These are phyloP conservation scores for Salvia hispanica DNA, from an alignment of 257 asterid genomes.

Conservation along the genomic window DNA sequence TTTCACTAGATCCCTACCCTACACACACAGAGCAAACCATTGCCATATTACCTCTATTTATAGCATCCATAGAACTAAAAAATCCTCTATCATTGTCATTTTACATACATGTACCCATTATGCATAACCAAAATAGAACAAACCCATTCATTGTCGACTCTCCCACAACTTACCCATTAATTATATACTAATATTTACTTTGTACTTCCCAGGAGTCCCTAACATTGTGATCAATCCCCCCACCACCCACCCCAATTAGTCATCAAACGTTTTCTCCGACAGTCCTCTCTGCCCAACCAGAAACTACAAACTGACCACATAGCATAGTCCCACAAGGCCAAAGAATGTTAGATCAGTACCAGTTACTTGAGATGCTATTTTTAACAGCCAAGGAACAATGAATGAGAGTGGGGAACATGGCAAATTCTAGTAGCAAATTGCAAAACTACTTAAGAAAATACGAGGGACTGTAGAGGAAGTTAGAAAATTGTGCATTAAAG, in stretches of 20 bases:
- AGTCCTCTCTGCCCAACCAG: background rate
- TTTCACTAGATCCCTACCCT: too few relatives aligned
- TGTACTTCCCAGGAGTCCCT: background rate
- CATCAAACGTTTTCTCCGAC: background rate
- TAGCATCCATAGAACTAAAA: conserved; percentile 15
- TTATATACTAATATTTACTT: background rate
- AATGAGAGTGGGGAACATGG: background rate
- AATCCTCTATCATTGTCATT: conserved; percentile 3
- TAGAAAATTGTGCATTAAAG: background rate
- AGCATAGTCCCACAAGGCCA: background rate
- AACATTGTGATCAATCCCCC: background rate
- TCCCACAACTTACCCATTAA: background rate
- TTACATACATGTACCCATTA: background rate
- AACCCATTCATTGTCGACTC: background rate
- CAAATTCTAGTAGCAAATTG: background rate
- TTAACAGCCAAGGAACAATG: background rate
- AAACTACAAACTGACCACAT: background rate
- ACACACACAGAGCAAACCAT: background rate
- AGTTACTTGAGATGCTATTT: background rate
- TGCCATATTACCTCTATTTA: background rate
- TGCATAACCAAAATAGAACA: background rate
- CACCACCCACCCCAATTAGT: background rate
- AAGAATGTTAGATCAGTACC: background rate
- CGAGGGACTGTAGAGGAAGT: conserved; percentile 7
- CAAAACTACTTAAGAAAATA: background rate